Base-by-base conservation (phyloP, 345 rosid genomes). In the Alliaria petiolata region DNA sequence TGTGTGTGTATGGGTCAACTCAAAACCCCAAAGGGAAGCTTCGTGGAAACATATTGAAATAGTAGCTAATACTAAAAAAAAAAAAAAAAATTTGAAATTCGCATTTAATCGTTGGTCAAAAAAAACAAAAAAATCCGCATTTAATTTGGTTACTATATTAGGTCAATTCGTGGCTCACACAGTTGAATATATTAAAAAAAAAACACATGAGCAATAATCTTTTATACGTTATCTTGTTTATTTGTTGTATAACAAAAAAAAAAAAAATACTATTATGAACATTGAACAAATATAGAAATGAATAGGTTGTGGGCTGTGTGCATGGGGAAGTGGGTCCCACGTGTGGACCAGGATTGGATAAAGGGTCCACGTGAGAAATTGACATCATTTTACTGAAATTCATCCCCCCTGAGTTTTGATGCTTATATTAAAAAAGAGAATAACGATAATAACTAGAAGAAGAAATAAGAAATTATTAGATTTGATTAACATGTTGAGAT, bases 321-420 rank as follows among this genome's bases (percentile, higher is more conserved):
- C 69, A 75, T 75, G 74, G 79, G 73, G 63, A 75, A 52, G 62
- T 75, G 25, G 74, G 74, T 22, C 79, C 78, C 19, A 53, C 13
- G 61, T 76, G 65, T 76, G 79, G 79, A 69, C 38, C 79, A 53
- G 10, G 44, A 36, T 12, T 44, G 47, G 62, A 70, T 69, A 63
- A 63, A 79, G 84, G 87, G 82, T 82, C 88, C 92, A 85, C 96
- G 83, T 84, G 87, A 81, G 62, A 76, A 57, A 63, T 81, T 85
- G 87, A 83, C 85, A 82, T 51, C 68, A 73, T 74, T 42, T 38
- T 53, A 59, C 74, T 77, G 72, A 74, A 83, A 77, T 89, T 87
- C 96, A 83, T 84, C 87, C 88, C 92, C 96, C 87, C 90, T 80
- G 80, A 71, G 51, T 69, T 73, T 80, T 64, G 80, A 70, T 70